Base-by-base conservation (phyloP, 2,329 filamentous ascomycete genomes). In the Penicillium crustosum region DNA sequence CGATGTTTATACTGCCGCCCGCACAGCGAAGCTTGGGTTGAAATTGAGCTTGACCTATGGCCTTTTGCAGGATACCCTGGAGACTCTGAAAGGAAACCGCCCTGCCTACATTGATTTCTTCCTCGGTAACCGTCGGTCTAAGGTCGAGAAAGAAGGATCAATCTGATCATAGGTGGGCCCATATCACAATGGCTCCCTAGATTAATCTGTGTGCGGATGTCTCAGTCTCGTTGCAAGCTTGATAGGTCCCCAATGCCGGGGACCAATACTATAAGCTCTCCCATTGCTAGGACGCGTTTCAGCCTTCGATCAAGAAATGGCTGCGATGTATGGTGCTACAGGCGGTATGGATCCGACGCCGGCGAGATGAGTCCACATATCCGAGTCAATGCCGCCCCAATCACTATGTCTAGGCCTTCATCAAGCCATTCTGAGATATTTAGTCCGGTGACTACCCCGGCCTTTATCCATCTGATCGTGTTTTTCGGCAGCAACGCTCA, bases 11-110 rank as follows among this genome's bases (percentile, higher is more conserved):
- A 89, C 89, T 50, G 86, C 88, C 41, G 89, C 88, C 19, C 84
- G 89, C 61, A 94, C 91, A 43, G 91, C 92, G 50, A 90, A 87
- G 71, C 85, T 89, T 66, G 93, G 92, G 1, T 79, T 97, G 45
- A 80, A 89, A 65, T 87, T 92, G 63, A 93, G 93, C 21, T 71
- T 96, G 36, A 84, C 79, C 8, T 97, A 91, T 75, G 93, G 93
- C 25, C 79, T 93, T 38, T 73, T 89, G 57, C 93, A 97, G 76
- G 93, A 97, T 77, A 77, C 82, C 12, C 73, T 94, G 35, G 86
- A 86, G 53, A 79, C 87, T 59, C 77, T 85, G 52, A 88, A 86
- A 71, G 91, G 91, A 54, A 86, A 89, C 67, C 84, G 81, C 54
- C 84, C 93, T 35, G 85, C 86, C 21, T 96, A 95, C 72, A 78